Evolutionary conservation across 2,329 filamentous ascomycete genomes (phyloP).

Genomic region (Teratosphaeria epicoccoides): DNA sequence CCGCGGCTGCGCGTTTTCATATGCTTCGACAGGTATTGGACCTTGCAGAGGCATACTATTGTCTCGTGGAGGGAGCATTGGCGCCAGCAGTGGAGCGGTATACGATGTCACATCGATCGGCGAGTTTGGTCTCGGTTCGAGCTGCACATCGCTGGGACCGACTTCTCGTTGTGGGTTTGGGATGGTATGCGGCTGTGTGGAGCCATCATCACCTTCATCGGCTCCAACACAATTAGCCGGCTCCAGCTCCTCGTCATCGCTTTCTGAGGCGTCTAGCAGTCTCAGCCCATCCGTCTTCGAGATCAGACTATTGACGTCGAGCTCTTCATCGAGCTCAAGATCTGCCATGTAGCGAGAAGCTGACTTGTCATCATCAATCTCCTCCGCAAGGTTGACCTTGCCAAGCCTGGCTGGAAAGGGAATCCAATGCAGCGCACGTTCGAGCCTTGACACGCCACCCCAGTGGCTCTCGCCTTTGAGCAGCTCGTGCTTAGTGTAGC

Average conservation of each 20-base stretch:
- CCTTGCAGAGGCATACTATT: background rate
- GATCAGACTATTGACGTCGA: conserved; percentile 32
- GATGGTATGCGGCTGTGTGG: background rate
- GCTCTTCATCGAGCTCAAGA: conserved; percentile 22
- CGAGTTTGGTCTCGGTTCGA: background rate
- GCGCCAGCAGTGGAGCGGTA: background rate
- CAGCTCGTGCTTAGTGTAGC: conserved; percentile 10
- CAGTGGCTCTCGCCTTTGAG: conserved; percentile 26
- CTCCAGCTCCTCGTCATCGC: conserved; percentile 29
- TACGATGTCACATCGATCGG: background rate
- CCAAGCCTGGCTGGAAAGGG: conserved; percentile 36
- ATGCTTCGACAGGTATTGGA: background rate
- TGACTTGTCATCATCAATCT: conserved; percentile 31
- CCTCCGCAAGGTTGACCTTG: conserved; percentile 29
- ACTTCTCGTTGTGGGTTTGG: background rate
- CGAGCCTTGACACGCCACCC: conserved; percentile 30
- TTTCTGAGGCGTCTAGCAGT: conserved; percentile 30
- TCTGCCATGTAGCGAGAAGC: conserved; percentile 27
- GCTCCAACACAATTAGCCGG: conserved; percentile 5
- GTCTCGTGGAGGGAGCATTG: background rate
- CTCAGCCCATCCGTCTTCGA: conserved; percentile 42
- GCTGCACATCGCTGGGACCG: background rate
- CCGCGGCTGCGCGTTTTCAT: background rate
- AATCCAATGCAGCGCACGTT: conserved; percentile 36
- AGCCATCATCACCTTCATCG: conserved; percentile 4